These are phyloP conservation scores for Phytophthora pluvialis DNA, from an alignment of 352 stramenopile species.

Conservation along the genomic window DNA sequence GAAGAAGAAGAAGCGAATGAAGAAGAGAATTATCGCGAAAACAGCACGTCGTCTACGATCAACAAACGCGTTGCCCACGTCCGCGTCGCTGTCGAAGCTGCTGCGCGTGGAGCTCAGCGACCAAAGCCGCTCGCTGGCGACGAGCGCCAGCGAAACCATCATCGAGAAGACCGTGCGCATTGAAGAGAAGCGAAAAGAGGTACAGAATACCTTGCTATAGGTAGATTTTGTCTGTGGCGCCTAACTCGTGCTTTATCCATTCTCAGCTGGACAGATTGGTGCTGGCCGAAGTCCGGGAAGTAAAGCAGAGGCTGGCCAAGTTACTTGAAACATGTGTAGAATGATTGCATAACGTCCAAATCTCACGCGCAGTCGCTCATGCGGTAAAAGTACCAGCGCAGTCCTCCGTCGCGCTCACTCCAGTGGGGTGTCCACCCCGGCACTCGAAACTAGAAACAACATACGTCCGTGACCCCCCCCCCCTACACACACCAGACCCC, in stretches of 20 bases:
- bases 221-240: background rate
- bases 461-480: background rate
- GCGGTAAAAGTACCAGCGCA: slow-evolving; percentile 84
- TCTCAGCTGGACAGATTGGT: slow-evolving; percentile 66
- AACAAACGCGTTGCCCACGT: slow-evolving; percentile 6
- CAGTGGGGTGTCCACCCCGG: slow-evolving; percentile 70
- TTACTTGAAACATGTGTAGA: slow-evolving; percentile 34
- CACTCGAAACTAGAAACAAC: slow-evolving; percentile 67
- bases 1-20: slow-evolving; percentile 24
- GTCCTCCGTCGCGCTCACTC: slow-evolving; percentile 51
- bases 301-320: slow-evolving; percentile 69
- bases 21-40: slow-evolving; percentile 26
- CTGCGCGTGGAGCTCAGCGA: slow-evolving; percentile 46
- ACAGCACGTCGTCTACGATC: background rate
- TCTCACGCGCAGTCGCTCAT: slow-evolving; percentile 37
- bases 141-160: slow-evolving; percentile 39
- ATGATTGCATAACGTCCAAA: background rate
- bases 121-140: slow-evolving; percentile 4
- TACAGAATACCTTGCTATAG: slow-evolving; percentile 12
- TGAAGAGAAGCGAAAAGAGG: slow-evolving; percentile 71
- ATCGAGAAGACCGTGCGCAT: slow-evolving; percentile 52
- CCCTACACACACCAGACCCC: background rate
- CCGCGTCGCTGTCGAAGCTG: slow-evolving; percentile 42
- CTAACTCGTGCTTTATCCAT: background rate
- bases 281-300: slow-evolving; percentile 64